These are phyloP conservation scores for Cardamine resedifolia DNA, from an alignment of 345 rosid species.

Conservation along the genomic window DNA sequence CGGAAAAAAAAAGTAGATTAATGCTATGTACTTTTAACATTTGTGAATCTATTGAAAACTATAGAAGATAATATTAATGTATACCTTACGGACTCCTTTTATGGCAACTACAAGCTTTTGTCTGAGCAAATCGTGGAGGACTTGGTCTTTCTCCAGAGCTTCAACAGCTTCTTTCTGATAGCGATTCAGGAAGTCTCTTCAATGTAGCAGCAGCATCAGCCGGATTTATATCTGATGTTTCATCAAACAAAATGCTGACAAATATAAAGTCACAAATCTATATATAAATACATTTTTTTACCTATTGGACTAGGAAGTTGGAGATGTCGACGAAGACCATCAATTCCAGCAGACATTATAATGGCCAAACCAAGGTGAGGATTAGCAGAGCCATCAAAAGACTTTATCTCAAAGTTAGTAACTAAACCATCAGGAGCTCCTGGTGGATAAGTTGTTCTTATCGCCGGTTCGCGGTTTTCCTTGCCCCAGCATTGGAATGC, in stretches of 20 bases:
- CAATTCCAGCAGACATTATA: constrained; percentile 82
- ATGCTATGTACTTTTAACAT: neutral
- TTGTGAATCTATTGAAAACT: neutral
- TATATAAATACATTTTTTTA: too few relatives aligned
- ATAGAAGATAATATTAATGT: neutral
- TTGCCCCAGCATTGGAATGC: constrained; percentile 99
- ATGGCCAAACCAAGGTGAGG: constrained; percentile 80
- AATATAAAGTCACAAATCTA: neutral
- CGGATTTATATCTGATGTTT: constrained; percentile 64
- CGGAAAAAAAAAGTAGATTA: neutral
- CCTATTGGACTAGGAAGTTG: constrained; percentile 77
- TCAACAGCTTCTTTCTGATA: constrained; percentile 70
- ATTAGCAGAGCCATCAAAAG: constrained; percentile 90
- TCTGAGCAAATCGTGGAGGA: constrained; percentile 63
- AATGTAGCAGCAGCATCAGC: constrained; percentile 43
- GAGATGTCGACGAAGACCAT: constrained; percentile 76
- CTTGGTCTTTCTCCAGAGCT: constrained; percentile 58
- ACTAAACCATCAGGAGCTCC: constrained; percentile 67
- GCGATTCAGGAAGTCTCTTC: constrained; percentile 67
- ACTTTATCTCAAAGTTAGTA: constrained; percentile 92
- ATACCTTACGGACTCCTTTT: constrained; percentile 85
- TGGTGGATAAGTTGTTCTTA: constrained; percentile 91
- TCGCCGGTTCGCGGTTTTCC: constrained; percentile 86
- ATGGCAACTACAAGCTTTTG: constrained; percentile 71
- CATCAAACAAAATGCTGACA: neutral